Base-by-base conservation (phyloP, 2,329 filamentous ascomycete genomes). In the Penicillium paneum region DNA sequence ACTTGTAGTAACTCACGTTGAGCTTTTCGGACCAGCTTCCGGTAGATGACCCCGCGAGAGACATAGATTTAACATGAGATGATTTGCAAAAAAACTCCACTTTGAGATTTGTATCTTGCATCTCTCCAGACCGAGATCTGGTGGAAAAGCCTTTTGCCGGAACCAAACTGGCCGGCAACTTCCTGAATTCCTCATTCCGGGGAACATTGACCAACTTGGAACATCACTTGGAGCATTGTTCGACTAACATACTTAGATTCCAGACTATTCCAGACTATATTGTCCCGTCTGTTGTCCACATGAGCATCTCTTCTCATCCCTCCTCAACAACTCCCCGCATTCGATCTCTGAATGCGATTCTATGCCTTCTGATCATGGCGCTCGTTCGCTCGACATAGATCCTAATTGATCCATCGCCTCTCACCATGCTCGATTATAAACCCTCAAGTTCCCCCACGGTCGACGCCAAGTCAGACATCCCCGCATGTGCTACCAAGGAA, bases 291-390 rank as follows among this genome's bases (percentile, higher is more conserved):
- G 15, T 39, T 21, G 3, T 31, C 6, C 8, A 29, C 29, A 35
- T 28, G 21, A 36, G 3, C 31, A 21, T 3, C 29, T 12, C 17
- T 8, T 10, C 12, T 15, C 11, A 49, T 41, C 29, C 3, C 31
- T 32, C 35, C 24, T 31, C 15, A 12, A 39, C 13, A 29, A 39
- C 36, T 34, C 41, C 34, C 26, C 15, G 13, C 49, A 38, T 38
- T 51, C 26, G 7, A 26, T 13, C n/a, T 34, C 11, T 44, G 32
- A 5, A 47, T 47, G 46, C 41, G 15, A 38, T n/a, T 46, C 8
- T 26, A 21, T 38, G 34, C 49, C 41, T 8, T 49, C 15, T 39
- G 49, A 46, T 38, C 41, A 52, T 52, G 49, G 49, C 49, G 41
- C 41, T 32, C 49, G 26, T 38, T 15, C 29, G 28, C 32, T 51